Percentiles rank a stretch among this genome's conserved stretches.
Evolutionary conservation across 2,329 filamentous ascomycete genomes (phyloP).

Genomic region (Scolecobasidium constrictum): DNA sequence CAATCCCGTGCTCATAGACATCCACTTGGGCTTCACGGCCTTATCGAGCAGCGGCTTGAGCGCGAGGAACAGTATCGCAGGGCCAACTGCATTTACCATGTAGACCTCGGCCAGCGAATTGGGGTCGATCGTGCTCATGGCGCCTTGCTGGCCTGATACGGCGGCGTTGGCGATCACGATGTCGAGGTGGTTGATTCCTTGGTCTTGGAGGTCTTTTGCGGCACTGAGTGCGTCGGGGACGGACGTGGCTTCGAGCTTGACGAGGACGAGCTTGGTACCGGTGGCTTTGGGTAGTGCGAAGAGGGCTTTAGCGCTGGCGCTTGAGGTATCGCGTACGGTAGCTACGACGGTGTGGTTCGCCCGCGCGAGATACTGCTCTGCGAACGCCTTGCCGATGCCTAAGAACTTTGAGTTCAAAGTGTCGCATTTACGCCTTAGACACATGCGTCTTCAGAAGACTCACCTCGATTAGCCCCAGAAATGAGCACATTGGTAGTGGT

Average conservation of each 20-base stretch:
- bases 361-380: background rate
- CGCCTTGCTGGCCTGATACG: conserved; percentile 23
- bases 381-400: background rate
- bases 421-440: no score
- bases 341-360: background rate
- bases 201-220: conserved; percentile 16
- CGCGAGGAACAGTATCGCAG: conserved; percentile 23
- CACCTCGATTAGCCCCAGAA: no score
- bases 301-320: background rate
- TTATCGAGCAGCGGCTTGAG: conserved; percentile 26
- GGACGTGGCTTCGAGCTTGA: conserved; percentile 7
- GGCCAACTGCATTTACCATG: conserved; percentile 28
- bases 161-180: conserved; percentile 44
- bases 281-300: background rate
- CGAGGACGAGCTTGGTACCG: conserved; percentile 8
- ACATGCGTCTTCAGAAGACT: no score
- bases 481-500: no score
- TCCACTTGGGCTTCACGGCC: conserved; percentile 8
- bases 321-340: background rate
- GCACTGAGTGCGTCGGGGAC: conserved; percentile 9
- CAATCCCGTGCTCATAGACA: conserved; percentile 4
- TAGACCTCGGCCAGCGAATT: conserved; percentile 28
- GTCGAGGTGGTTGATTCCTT: conserved; percentile 34
- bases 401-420: no score
- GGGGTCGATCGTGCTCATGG: conserved; percentile 22